Conservation (phyloP, 1,139 yeast genomes). For the Geotrichum cucujoidarum region DNA sequence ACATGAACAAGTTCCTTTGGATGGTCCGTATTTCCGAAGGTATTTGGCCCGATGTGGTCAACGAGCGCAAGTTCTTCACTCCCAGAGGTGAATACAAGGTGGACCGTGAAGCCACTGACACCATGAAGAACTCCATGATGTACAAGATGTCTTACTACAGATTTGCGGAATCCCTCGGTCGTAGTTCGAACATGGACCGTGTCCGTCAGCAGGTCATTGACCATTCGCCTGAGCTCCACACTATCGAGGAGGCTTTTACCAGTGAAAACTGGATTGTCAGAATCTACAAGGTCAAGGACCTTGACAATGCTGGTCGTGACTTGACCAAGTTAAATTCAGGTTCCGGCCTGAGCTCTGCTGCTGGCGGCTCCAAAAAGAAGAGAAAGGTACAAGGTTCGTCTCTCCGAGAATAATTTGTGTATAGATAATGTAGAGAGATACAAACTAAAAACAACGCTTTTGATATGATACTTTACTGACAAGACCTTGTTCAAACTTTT, state of each 20-base stretch:
- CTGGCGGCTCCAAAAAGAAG: constrained; percentile 7
- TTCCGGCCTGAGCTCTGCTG: constrained; percentile 9
- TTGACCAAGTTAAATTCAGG: constrained; percentile 22
- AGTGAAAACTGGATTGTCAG: constrained; percentile 96
- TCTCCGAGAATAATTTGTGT: constrained; percentile 12
- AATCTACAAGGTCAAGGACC: constrained; percentile 85
- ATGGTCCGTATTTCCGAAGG: constrained; percentile 99
- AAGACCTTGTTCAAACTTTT: not conserved
- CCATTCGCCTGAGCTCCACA: constrained; percentile 52
- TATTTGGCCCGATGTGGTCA: constrained; percentile 96
- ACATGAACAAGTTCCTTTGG: constrained; percentile 95
- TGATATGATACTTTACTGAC: not conserved
- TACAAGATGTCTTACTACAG: constrained; percentile 93
- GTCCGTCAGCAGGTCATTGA: constrained; percentile 79
- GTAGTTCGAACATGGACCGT: constrained; percentile 66
- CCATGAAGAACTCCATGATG: constrained; percentile 88
- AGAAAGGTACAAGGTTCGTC: constrained; percentile 14
- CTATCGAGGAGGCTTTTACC: constrained; percentile 90
- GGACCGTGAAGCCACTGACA: constrained; percentile 70
- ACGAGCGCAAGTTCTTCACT: constrained; percentile 80
- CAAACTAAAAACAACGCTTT: not conserved
- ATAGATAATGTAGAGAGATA: not conserved
- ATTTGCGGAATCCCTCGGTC: constrained; percentile 68
- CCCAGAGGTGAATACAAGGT: constrained; percentile 82
- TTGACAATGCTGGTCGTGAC: constrained; percentile 82